Evolutionary conservation across 1,139 yeast genomes (phyloP).

Genomic region (Nakaseomyces uthaithaninus): DNA sequence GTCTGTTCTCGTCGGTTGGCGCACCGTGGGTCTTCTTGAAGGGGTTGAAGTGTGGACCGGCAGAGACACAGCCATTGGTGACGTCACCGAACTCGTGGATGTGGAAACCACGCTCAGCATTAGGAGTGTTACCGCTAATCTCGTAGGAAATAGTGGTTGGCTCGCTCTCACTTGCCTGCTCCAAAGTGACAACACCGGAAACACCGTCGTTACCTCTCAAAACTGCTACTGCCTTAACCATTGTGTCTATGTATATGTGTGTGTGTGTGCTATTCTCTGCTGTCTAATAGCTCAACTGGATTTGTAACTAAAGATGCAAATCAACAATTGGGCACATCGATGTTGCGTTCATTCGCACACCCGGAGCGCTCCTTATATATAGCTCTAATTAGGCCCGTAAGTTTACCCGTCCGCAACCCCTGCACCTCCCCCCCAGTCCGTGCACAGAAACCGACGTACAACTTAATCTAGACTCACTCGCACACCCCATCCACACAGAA

Average conservation of each 20-base stretch:
- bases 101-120: slow-evolving; percentile 94
- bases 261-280: neutral
- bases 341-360: too few relatives aligned
- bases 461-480: too few relatives aligned
- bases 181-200: slow-evolving; percentile 76
- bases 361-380: too few relatives aligned
- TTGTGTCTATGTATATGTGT: slow-evolving; percentile 10
- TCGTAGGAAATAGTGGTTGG: slow-evolving; percentile 86
- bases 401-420: too few relatives aligned
- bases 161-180: slow-evolving; percentile 67
- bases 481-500: too few relatives aligned
- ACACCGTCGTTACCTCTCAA: slow-evolving; percentile 91
- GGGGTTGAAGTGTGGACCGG: slow-evolving; percentile 99
- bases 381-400: too few relatives aligned
- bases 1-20: slow-evolving; percentile 83
- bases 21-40: slow-evolving; percentile 87
- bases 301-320: too few relatives aligned
- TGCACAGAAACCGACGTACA: too few relatives aligned
- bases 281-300: too few relatives aligned
- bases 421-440: too few relatives aligned
- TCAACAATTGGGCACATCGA: too few relatives aligned
- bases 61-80: slow-evolving; percentile 97
- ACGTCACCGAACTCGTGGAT: slow-evolving; percentile 96
- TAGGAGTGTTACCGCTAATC: slow-evolving; percentile 77
- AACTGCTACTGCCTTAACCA: slow-evolving; percentile 66